Conservation (phyloP, 495 filamentous ascomycete species). For the Tuber magnatum region DNA sequence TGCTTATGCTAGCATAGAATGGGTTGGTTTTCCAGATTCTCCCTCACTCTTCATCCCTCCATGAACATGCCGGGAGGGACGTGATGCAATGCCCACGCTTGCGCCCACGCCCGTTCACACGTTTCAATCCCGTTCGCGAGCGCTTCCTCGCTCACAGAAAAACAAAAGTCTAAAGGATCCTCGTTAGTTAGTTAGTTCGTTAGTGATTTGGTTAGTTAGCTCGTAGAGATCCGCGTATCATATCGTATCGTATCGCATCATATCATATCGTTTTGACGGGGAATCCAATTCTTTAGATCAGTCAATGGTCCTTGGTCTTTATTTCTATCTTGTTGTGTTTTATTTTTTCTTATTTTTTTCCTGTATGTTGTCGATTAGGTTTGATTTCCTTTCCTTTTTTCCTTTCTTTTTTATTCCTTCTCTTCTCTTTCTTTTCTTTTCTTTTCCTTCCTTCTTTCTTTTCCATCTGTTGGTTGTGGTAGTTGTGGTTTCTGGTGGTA, state of each 20-base stretch:
- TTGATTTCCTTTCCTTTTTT: neutral
- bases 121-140: neutral
- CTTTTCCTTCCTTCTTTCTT: neutral
- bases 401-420: too few relatives aligned
- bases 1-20: neutral
- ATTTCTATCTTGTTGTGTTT: conserved; percentile 2
- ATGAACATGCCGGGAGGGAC: neutral
- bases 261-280: neutral
- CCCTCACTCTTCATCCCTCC: neutral
- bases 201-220: neutral
- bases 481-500: neutral
- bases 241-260: conserved; percentile 1
- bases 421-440: neutral
- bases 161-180: neutral
- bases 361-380: conserved; percentile 3
- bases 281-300: neutral
- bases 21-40: conserved; percentile 2
- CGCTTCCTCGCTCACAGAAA: neutral
- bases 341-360: neutral
- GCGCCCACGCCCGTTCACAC: neutral
- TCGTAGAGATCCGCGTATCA: neutral
- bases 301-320: neutral
- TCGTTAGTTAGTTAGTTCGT: neutral
- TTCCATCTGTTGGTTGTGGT: neutral
- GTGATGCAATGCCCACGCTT: conserved; percentile 4